Base-by-base conservation (phyloP, 805 yeast genomes). In the Ogataea pignaliae region DNA sequence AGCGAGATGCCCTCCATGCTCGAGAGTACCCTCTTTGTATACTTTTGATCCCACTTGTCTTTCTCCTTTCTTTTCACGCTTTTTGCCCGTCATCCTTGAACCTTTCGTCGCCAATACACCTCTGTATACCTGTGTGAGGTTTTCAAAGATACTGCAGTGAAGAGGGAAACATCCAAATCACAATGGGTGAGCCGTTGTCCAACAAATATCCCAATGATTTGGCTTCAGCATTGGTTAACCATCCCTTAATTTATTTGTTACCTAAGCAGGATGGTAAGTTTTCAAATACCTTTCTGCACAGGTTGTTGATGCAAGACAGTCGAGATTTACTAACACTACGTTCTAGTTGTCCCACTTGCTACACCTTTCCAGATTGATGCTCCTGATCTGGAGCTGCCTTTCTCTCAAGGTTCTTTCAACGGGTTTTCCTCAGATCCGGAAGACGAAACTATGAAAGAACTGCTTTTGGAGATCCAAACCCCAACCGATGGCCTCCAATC, bases 221-320 rank as follows among this genome's bases (percentile, higher is more conserved):
- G 17, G 46, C 51, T 3, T 50, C 59, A 10, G 58, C 60, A 2
- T 41, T 63, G 36, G 40, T 53, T 11, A 48, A 44, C 26, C 55
- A 51, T 18, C 75, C 76, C 0, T 41, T 71, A 39, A 57, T 63
- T 15, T 69, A 60, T 37, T 48, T 71, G 13, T 53, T 70, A 2
- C 77, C 77, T 2, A 63, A 60, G 2, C 73, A 70, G 41, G 64
- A 60, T 36, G 45, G 71, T 69, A 51, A 46, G 72, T 63, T 37
- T 32, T 29, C 14, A 8, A n/a, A 30, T n/a, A 39, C 11, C 15
- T 29, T 29, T 17, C 37, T 33, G 33, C 39, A 6, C 10, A 36
- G 28, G 29, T 34, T 17, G 17, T 3, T 11, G 10, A 9, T 29
- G 13, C 46, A 34, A 16, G 11, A n/a, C 33, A 7, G 26, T 3